Percentiles rank a stretch among this genome's conserved stretches.
phyloP scores from a whole-genome alignment of 2,329 filamentous ascomycete species.

The Neoascochyta sp. region DNA sequence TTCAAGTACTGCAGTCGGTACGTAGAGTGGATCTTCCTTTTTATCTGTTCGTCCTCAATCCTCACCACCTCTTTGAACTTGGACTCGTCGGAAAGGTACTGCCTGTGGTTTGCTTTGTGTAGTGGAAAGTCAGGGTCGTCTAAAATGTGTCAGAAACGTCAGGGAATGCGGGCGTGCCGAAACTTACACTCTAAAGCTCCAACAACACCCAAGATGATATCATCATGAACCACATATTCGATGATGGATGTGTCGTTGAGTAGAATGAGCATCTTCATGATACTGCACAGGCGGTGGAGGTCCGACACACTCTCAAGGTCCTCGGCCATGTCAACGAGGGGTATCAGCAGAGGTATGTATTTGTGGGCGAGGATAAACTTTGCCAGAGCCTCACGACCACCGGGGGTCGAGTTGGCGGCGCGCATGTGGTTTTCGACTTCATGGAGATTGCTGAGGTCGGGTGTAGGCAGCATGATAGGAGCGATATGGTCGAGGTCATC shows the following conservation, averaged over 20 bases:
- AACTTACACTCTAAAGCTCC: slow-evolving; percentile 79
- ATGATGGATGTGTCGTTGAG: slow-evolving; percentile 95
- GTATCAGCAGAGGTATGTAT: slow-evolving; percentile 83
- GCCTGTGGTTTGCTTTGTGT: slow-evolving; percentile 94
- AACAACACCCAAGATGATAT: slow-evolving; percentile 85
- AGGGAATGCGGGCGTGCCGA: neutral
- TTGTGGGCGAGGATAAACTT: slow-evolving; percentile 83
- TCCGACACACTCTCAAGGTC: slow-evolving; percentile 84
- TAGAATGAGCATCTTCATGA: slow-evolving; percentile 94
- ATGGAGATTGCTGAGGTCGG: slow-evolving; percentile 74
- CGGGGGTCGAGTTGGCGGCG: slow-evolving; percentile 67
- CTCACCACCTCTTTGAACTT: slow-evolving; percentile 95
- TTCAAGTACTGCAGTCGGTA: slow-evolving; percentile 96
- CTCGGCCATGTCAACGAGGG: slow-evolving; percentile 82
- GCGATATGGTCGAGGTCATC: slow-evolving; percentile 77
- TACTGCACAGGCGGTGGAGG: slow-evolving; percentile 88
- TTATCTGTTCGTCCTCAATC: slow-evolving; percentile 77
- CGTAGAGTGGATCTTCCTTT: slow-evolving; percentile 91
- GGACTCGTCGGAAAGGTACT: slow-evolving; percentile 83
- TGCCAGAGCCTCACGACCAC: slow-evolving; percentile 77
- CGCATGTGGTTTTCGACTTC: slow-evolving; percentile 86
- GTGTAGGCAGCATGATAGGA: slow-evolving; percentile 69
- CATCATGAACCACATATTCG: slow-evolving; percentile 86
- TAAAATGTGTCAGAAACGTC: slow-evolving; percentile 37
- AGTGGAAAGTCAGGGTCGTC: slow-evolving; percentile 95